Base-by-base conservation (phyloP, 805 yeast genomes). In the Candida corydali region DNA sequence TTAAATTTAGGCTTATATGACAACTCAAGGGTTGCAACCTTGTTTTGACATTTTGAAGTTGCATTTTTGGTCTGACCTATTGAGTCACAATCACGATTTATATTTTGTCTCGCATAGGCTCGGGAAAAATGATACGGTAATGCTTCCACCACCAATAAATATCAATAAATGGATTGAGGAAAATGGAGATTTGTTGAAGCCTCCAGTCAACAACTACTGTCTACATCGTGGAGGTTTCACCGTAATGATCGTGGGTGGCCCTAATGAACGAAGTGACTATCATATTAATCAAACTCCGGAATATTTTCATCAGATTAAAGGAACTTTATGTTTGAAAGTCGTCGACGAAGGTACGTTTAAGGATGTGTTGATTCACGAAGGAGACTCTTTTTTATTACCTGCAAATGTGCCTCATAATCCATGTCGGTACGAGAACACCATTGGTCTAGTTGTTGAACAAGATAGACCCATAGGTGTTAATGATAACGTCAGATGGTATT, bases 191-290 rank as follows among this genome's bases (percentile, higher is more conserved):
- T 68, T 86, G 10, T 70, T 89, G 26, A 80, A 85, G 56, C 97
- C 97, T 2, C 97, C 97, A 1, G 96, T 89, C 22, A 87, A 87
- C 59, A 89, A 89, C 55, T 89, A 63, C 62, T 87, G 96, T 53
- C 75, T 89, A 19, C 95, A 89, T 59, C 70, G 88, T 32, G 96
- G 94, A 4, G 97, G 96, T 0, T 86, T 84, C 56, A 88, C 96
- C 0, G 87, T 88, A 26, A 89, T 89, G 96, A 80, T 88, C 34
- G 95, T 89, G 1, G 97, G 97, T 10, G 97, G 97, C 0, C 97
- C 97, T 3, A 89, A 89, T 56, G 95, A 82, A 51, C 70, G 97
- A 40, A 88, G 95, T 0, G 97, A 89, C 55, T 89, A 86, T 55
- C 97, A 89, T 53, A 76, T 89, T 32, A 89, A 89, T 54, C 94